phyloP scores from a whole-genome alignment of 208 protist species.

The Trypanosoma avium region DNA sequence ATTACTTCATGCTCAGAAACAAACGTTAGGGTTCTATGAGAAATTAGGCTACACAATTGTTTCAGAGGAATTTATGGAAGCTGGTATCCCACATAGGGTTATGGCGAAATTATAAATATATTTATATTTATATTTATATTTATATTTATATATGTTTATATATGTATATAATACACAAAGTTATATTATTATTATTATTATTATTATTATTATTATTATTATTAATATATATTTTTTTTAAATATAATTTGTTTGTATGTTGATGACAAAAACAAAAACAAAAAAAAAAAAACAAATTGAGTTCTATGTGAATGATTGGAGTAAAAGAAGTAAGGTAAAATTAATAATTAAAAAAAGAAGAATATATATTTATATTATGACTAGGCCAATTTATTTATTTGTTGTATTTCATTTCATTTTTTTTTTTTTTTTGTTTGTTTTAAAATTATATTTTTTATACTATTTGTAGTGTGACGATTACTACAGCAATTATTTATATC shows the following conservation, averaged over 20 bases:
- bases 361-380: conserved; percentile 22
- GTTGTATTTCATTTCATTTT: conserved; percentile 9
- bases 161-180: background rate
- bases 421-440: conserved; percentile 1
- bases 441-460: background rate
- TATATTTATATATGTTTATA: conserved; percentile 1
- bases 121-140: background rate
- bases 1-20: conserved; percentile 33
- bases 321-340: too few relatives aligned
- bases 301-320: too few relatives aligned
- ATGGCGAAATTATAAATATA: conserved; percentile 10
- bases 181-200: background rate
- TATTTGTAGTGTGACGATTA: too few relatives aligned
- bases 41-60: conserved; percentile 32
- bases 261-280: too few relatives aligned
- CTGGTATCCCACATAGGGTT: background rate
- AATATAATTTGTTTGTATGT: too few relatives aligned
- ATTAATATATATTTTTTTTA: background rate
- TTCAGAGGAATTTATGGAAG: conserved; percentile 29
- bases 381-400: too few relatives aligned
- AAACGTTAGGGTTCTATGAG: conserved; percentile 34
- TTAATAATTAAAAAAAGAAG: too few relatives aligned
- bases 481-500: too few relatives aligned
- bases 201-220: background rate
- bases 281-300: background rate